Conservation (phyloP, 441 rosid species). For the Lepidium campestre region DNA sequence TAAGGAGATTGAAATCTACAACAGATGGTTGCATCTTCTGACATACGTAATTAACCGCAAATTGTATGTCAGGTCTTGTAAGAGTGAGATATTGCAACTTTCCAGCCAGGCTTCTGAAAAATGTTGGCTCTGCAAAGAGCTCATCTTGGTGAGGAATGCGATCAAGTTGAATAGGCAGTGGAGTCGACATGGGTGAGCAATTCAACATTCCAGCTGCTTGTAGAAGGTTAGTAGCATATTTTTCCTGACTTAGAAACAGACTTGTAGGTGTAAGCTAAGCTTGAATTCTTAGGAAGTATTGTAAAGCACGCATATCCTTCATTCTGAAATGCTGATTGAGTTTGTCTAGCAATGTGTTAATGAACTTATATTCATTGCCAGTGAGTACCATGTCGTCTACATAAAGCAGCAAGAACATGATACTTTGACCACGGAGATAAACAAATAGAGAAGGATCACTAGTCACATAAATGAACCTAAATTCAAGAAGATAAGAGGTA, state of each 20-base stretch:
- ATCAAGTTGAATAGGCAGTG: neutral
- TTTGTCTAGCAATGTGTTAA: too few species aligned
- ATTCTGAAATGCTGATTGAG: too few species aligned
- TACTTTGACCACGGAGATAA: too few species aligned
- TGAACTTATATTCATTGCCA: too few species aligned
- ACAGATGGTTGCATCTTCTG: neutral
- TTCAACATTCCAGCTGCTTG: neutral
- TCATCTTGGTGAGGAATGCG: neutral
- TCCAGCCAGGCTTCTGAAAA: neutral
- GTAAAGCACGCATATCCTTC: too few species aligned
- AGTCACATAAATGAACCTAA: too few species aligned
- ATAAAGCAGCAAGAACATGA: too few species aligned
- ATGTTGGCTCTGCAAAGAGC: rapidly evolving
- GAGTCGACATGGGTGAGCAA: neutral
- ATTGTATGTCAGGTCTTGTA: neutral
- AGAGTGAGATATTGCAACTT: neutral
- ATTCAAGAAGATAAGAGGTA: too few species aligned
- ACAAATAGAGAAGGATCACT: too few species aligned
- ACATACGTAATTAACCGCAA: neutral
- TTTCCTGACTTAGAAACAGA: neutral
- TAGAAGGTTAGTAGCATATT: neutral
- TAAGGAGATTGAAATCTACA: neutral
- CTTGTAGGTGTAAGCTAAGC: neutral
- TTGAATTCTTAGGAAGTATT: neutral
- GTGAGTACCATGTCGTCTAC: too few species aligned